phyloP scores from a whole-genome alignment of 2,329 filamentous ascomycete genomes.

The Alternaria brassicicola region DNA sequence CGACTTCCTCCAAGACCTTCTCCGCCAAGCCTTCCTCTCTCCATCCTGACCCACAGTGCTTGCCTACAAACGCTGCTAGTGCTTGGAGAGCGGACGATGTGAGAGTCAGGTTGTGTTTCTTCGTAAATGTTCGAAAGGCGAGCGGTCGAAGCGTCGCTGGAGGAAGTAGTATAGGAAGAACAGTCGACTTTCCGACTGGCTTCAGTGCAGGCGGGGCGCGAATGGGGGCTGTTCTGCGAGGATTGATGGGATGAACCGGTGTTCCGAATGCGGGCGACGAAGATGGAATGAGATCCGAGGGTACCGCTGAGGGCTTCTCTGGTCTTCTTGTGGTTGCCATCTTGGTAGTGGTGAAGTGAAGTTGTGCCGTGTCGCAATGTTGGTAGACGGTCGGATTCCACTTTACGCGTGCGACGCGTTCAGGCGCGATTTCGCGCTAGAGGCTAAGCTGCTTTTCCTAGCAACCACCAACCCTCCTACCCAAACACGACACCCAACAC shows the following conservation, averaged over 20 bases:
- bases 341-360: conserved; percentile 7
- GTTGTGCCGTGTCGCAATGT: background rate
- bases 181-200: conserved; percentile 62
- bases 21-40: conserved; percentile 93
- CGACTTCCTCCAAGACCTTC: conserved; percentile 87
- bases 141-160: conserved; percentile 85
- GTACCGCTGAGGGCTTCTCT: conserved; percentile 38
- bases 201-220: conserved; percentile 56
- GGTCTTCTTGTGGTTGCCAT: conserved; percentile 42
- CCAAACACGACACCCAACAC: conserved; percentile 5
- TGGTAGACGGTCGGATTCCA: conserved; percentile 11
- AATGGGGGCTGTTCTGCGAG: conserved; percentile 52
- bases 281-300: conserved; percentile 72
- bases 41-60: conserved; percentile 95
- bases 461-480: background rate
- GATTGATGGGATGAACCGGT: conserved; percentile 76
- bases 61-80: conserved; percentile 86
- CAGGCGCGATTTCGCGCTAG: conserved; percentile 14
- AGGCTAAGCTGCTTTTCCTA: conserved; percentile 12
- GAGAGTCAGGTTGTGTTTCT: conserved; percentile 94
- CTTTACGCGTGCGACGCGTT: conserved; percentile 33
- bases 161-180: conserved; percentile 88
- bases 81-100: conserved; percentile 85
- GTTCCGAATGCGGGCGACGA: conserved; percentile 92
- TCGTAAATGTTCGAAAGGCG: conserved; percentile 94